phyloP scores from a whole-genome alignment of 179 eudicot species.

The Amaranthus tricolor region DNA sequence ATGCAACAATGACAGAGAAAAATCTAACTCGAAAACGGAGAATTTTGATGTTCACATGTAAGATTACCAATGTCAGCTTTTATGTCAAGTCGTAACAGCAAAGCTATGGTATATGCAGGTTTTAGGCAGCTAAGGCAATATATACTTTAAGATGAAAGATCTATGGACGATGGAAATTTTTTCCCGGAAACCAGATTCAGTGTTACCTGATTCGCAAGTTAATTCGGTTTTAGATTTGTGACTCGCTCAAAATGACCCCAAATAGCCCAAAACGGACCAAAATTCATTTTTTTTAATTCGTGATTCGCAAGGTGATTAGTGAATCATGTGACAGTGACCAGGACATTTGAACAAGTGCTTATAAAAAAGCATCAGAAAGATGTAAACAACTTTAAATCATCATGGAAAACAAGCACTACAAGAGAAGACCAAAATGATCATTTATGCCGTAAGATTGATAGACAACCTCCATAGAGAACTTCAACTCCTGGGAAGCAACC shows the following conservation, averaged over 20 bases:
- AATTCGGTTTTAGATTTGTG: no score
- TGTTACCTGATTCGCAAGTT: no score
- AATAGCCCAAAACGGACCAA: no score
- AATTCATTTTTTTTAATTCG: no score
- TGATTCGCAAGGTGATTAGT: no score
- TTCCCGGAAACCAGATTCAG: not conserved
- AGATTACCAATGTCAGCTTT: not conserved
- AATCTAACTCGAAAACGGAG: no score
- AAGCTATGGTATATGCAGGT: not conserved
- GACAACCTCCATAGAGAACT: constrained; percentile 69
- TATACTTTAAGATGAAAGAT: no score
- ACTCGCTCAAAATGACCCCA: no score
- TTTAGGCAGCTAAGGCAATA: not conserved
- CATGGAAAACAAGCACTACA: not conserved
- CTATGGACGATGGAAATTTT: not conserved
- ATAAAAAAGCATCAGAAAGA: not conserved
- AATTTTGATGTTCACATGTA: no score
- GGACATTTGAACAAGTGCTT: not conserved
- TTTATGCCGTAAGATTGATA: constrained; percentile 12
- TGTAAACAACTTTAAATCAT: not conserved
- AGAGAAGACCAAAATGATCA: not conserved
- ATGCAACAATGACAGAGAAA: not conserved
- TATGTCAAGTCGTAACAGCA: not conserved
- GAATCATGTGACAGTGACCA: no score
- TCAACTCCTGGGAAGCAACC: constrained; percentile 53